Conservation (phyloP, 176 grass and related monocot species). For the Triticum aestivum region DNA sequence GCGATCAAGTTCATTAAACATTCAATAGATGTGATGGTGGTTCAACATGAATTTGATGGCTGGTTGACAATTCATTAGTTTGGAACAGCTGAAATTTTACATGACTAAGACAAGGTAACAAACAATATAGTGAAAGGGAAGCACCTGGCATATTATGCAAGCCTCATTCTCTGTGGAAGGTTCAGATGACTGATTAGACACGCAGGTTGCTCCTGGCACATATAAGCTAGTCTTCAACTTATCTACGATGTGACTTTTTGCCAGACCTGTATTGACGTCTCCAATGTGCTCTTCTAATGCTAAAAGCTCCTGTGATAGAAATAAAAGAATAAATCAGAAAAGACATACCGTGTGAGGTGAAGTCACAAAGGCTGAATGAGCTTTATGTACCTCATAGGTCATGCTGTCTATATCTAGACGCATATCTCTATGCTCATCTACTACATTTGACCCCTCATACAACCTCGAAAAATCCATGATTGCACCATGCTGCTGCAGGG, state of each 20-base stretch:
- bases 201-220: conserved; percentile 35
- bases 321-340: conserved; percentile 19
- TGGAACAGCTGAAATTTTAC: background rate
- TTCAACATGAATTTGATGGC: conserved; percentile 5
- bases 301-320: conserved; percentile 59
- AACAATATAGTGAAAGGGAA: conserved; percentile 32
- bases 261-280: conserved; percentile 69
- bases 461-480: conserved; percentile 49
- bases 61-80: conserved; percentile 13
- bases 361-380: conserved; percentile 1
- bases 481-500: conserved; percentile 46
- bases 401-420: conserved; percentile 76
- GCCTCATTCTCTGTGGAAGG: conserved; percentile 54
- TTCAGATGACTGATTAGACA: conserved; percentile 34
- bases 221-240: conserved; percentile 56
- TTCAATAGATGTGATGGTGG: background rate
- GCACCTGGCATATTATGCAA: conserved; percentile 81
- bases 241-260: conserved; percentile 48
- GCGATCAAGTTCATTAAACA: background rate
- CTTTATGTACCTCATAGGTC: conserved; percentile 65
- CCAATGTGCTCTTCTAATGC: conserved; percentile 72
- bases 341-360: background rate
- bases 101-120: conserved; percentile 2
- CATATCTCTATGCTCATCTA: conserved; percentile 75
- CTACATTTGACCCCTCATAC: conserved; percentile 44